A percentile compares a stretch with the other conserved stretches of the same genome.
Evolutionary conservation across 1,284 basidiomycete species (phyloP).

Genomic region (Ustilago cynodontis): DNA sequence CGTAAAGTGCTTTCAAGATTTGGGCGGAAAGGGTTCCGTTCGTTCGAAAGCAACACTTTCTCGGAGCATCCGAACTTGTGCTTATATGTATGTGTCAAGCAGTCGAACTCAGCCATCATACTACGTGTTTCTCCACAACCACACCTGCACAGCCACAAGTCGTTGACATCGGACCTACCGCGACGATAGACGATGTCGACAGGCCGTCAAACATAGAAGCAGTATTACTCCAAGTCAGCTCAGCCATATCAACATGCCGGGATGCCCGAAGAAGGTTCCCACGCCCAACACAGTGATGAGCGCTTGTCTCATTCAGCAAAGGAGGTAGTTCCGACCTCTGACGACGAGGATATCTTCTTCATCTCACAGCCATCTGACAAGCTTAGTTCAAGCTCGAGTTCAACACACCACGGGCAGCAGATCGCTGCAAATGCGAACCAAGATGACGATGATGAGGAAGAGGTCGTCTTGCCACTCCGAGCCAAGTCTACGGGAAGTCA

Average conservation of each 20-base stretch:
- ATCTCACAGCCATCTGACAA: constrained; percentile 32
- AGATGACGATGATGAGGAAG: constrained; percentile 13
- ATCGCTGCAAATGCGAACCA: not conserved
- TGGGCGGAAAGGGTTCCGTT: not conserved
- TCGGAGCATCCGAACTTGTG: constrained; percentile 6
- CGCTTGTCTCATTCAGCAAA: constrained; percentile 1
- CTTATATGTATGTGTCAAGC: not conserved
- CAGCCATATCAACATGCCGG: constrained; percentile 18
- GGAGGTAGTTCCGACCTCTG: constrained; percentile 37
- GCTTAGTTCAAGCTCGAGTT: constrained; percentile 10
- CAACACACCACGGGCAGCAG: not conserved
- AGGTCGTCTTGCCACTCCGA: constrained; percentile 5
- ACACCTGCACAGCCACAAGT: not conserved
- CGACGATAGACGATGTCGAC: not conserved
- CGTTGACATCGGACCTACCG: not conserved
- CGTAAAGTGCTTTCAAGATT: constrained; percentile 25
- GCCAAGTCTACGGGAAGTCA: not conserved
- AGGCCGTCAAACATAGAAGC: not conserved
- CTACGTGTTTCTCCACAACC: not conserved
- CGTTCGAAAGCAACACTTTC: constrained; percentile 26
- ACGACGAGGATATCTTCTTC: constrained; percentile 44
- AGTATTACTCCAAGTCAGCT: not conserved
- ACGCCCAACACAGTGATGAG: constrained; percentile 1
- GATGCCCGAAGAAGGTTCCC: constrained; percentile 16
- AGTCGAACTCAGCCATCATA: constrained; percentile 1